Conservation (phyloP, 768 basidiomycete species). For the Mycena galericulata region DNA sequence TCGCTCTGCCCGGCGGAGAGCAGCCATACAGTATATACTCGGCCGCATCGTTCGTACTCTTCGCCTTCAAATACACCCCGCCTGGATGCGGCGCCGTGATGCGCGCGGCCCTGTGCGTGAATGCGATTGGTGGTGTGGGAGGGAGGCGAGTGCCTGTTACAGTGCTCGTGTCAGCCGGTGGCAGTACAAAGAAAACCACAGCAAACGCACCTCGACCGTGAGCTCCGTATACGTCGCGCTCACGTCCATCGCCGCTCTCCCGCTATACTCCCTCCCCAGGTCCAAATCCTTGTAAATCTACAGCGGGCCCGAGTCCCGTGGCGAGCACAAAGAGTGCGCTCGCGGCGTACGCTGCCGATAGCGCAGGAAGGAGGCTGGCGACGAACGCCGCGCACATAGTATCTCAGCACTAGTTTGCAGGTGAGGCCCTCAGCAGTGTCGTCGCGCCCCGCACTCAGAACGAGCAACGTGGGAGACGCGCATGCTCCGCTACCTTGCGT, state of each 20-base stretch:
- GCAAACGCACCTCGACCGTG: neutral
- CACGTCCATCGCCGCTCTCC: neutral
- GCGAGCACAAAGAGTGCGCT: too few species aligned
- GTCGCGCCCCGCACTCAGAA: too few species aligned
- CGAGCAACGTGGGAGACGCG: too few species aligned
- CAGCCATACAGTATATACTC: neutral
- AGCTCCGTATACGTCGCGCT: neutral
- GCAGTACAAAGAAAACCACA: neutral
- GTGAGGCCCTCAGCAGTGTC: too few species aligned
- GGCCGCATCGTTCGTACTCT: neutral
- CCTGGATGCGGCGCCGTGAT: neutral
- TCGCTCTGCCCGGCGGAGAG: too few species aligned
- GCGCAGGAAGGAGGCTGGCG: too few species aligned
- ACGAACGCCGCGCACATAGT: too few species aligned
- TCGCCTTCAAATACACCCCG: neutral
- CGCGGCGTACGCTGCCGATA: too few species aligned
- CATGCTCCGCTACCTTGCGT: constrained; percentile 60
- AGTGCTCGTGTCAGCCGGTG: neutral
- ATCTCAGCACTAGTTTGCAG: too few species aligned
- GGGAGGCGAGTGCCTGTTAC: neutral
- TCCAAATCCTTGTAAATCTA: too few species aligned
- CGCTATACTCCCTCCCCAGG: too few species aligned
- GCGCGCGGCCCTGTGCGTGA: neutral
- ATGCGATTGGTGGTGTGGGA: neutral
- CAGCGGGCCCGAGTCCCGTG: too few species aligned